These are phyloP conservation scores for Myxozyma mucilagina DNA, from an alignment of 805 yeast genomes.

Conservation along the genomic window DNA sequence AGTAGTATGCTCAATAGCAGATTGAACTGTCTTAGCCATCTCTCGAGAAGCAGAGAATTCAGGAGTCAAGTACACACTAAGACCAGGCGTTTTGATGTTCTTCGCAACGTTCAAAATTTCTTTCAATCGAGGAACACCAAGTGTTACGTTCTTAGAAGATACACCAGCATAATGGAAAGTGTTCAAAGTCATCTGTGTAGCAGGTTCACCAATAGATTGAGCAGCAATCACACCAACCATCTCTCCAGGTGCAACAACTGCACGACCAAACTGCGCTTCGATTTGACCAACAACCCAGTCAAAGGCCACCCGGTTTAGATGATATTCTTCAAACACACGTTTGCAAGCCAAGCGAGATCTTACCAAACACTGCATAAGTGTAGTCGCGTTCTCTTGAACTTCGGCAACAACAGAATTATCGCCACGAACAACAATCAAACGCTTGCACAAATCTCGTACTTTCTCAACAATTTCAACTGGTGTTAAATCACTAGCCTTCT, in stretches of 20 bases:
- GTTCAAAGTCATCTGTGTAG: slow-evolving; percentile 95
- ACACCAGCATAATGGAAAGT: slow-evolving; percentile 99
- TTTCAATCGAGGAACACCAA: slow-evolving; percentile 97
- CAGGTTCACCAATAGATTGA: slow-evolving; percentile 97
- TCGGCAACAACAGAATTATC: slow-evolving; percentile 68
- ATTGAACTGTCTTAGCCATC: slow-evolving; percentile 89
- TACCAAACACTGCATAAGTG: slow-evolving; percentile 83
- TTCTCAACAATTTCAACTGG: slow-evolving; percentile 75
- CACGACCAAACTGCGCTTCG: slow-evolving; percentile 87
- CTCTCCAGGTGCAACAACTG: slow-evolving; percentile 94
- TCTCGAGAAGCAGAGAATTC: slow-evolving; percentile 86
- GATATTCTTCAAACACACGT: slow-evolving; percentile 88
- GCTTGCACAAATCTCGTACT: slow-evolving; percentile 67
- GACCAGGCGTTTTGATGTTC: slow-evolving; percentile 98
- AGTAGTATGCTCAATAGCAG: slow-evolving; percentile 96
- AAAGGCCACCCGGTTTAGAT: slow-evolving; percentile 79
- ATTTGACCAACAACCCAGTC: slow-evolving; percentile 96
- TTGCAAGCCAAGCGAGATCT: slow-evolving; percentile 90
- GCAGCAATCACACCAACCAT: slow-evolving; percentile 99
- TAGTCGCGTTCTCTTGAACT: slow-evolving; percentile 90
- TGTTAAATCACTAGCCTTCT: slow-evolving; percentile 85
- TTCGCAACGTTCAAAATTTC: slow-evolving; percentile 98
- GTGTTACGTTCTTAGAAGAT: slow-evolving; percentile 90
- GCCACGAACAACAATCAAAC: slow-evolving; percentile 80
- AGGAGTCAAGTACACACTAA: slow-evolving; percentile 85